Base-by-base conservation (phyloP, 495 filamentous ascomycete species). In the Halenospora varia region DNA sequence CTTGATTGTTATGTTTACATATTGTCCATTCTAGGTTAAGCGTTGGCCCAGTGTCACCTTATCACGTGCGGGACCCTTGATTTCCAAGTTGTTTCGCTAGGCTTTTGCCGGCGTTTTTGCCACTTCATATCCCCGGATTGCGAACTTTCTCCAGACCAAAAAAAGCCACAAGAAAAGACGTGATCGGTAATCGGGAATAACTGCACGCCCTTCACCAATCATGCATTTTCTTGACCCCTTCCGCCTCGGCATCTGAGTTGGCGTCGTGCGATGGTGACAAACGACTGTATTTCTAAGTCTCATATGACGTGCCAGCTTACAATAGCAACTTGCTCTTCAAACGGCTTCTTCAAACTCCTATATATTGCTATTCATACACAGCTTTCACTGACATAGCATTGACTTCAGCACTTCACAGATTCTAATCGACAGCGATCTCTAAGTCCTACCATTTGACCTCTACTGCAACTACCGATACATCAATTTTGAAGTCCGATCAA, bases 261-360 rank as follows among this genome's bases (percentile, higher is more conserved):
- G 8, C 42, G 42, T 4, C 17, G 4, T 20, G 6, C 42, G 11
- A 15, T 45, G 11, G 42, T 45, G 8, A 45, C 42, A 45, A 40
- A 11, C 11, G 44, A 51, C 3, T 51, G 55, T 25, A 57, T 57
- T 57, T 51, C 26, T 51, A 57, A 57, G 35, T 2, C 26, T 24
- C 48, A 15, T 11, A 51, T 59, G 56, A 59, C 56, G 56, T 59
- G 35, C 48, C 25, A 41, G 54, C 54, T 57, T 57, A 57, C 25
- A 49, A 57, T 22, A n/a, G 19, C n/a, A 23, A 51, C 13, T 50
- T 50, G 48, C 48, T 15, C 2, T 26, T 10, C 24, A 24, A 24
- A 25, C 17, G 3, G 24, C 47, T 22, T 18, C 19, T 26, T 17
- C 25, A 1, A n/a, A 53, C 4, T 26, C 10, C 10, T 58, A 58